Evolutionary conservation across 1,284 basidiomycete species (phyloP), one percentile per base, ranked within the genome.

Genomic region (Moniliella sp.): DNA sequence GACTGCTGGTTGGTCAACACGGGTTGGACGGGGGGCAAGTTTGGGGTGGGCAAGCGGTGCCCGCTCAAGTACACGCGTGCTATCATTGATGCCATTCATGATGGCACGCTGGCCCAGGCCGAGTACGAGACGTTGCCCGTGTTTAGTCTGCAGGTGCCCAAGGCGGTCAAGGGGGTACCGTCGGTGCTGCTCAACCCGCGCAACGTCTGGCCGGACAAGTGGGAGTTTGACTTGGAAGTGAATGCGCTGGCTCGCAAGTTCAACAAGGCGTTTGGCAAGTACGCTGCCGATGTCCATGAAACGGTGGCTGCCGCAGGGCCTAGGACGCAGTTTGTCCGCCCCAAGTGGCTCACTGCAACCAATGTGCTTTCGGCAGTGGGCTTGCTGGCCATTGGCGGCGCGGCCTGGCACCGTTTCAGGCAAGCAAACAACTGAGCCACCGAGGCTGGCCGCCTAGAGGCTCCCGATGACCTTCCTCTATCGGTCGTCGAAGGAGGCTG

Each of bases 1-100:
- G 67, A 88, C 65, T 93, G 86, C 69, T 97, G 82, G 82, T 72
- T 97, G 58, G 81, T 97, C 73, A 94, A 97, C 76, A 94, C 88
- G 13, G 88, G 88, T 54, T 97, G 88, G 88, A 78, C 80, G 36
- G 77, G 80, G 40, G 88, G 88, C 62, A 84, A 83, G 65, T 97
- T 75, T 62, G 88, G 88, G 36, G 63, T 63, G 18, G 64, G 62
- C 30, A 45, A 50, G 32, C 46, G 57, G 18, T 61, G 57, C 48
- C 55, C 58, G 10, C 48, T 60, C 37, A 59, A 58, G 45, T 57
- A 77, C 68, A 94, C 88, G 27, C 81, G 88, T 38, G 76, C 76
- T 42, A 94, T 94, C 64, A 77, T 97, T 63, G 83, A 93, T 63
- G 78, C 84, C 28, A 84, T 97, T 60, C 91, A 97, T 70, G 76